Base-by-base conservation (phyloP, 192 early-diverging fungal species). In the Phycomyces nitens region DNA sequence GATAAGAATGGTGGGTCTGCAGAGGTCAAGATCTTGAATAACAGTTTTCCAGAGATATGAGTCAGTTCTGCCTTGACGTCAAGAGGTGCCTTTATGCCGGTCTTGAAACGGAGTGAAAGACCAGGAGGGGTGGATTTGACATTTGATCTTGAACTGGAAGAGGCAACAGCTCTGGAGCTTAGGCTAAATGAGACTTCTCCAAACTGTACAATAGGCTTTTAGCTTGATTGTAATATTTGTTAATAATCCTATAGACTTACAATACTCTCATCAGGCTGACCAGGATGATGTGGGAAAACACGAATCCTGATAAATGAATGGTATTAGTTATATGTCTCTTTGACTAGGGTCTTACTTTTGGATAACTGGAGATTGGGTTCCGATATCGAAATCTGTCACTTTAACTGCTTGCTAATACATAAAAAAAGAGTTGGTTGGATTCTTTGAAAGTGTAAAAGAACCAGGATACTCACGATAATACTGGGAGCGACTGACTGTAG, bases 341-440 rank as follows among this genome's bases (percentile, higher is more conserved):
- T n/a, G n/a, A n/a, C n/a, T n/a, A n/a, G n/a, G n/a, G n/a, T n/a
- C n/a, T 50, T 69, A 62, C 67, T 58, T 70, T 43, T 60, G 51
- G 39, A 71, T 55, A 26, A 57, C 58, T 12, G 63, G 69, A 27
- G 63, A 62, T 51, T 71, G 69, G 5, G 64, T 62, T 23, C 69
- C 69, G 21, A 71, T 64, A 56, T 65, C 69, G 14, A 71, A 71
- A 38, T 71, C 69, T 29, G 63, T 55, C 14, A 71, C 69, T 43
- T 71, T 71, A 12, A 71, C 63, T 8, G 40, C 63, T 47, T 65
- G 64, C 67, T 69, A 51, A 11, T 24, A 23, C 15, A 7, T 18
- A 53, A 53, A 53, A 12, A 18, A 7, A 53, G 22, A 53, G 9
- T 8, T 7, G 6, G 15, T 12, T 12, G 7, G 9, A 53, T 53